These are phyloP conservation scores for Aspergillus floridensis DNA, from an alignment of 2,329 filamentous ascomycete species.

Conservation along the genomic window DNA sequence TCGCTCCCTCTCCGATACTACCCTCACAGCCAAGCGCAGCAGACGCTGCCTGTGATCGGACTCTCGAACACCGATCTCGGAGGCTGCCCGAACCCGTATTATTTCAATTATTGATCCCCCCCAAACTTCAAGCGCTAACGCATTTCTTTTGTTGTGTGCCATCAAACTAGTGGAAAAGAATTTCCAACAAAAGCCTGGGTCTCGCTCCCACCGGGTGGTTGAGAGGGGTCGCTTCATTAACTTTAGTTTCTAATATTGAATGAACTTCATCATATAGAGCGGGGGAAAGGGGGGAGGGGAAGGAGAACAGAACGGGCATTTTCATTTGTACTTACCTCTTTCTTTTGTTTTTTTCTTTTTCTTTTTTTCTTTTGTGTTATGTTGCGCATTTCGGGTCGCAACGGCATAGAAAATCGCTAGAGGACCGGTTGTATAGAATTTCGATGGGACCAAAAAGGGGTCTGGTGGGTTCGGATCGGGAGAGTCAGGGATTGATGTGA, in stretches of 20 bases:
- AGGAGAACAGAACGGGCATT: neutral
- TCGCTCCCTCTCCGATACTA: conserved; percentile 18
- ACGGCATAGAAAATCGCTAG: neutral
- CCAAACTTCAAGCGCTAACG: no score
- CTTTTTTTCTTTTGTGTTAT: no score
- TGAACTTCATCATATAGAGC: neutral
- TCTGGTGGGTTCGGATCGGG: no score
- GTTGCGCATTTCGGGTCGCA: neutral
- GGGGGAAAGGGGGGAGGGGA: neutral
- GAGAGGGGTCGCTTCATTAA: neutral
- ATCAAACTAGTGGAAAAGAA: no score
- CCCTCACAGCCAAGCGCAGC: conserved; percentile 10
- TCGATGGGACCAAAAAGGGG: no score
- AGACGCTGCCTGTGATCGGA: conserved; percentile 13
- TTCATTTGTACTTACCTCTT: neutral
- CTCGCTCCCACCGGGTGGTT: neutral
- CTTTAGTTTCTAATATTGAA: neutral
- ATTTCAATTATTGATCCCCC: conserved; percentile 23
- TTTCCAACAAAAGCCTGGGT: neutral
- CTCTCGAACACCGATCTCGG: conserved; percentile 18
- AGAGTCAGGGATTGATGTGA: no score
- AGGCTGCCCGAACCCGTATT: conserved; percentile 25
- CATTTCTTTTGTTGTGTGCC: no score
- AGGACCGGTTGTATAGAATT: no score
- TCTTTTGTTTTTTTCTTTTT: neutral